These are phyloP conservation scores for Fusarium caatingaense DNA, from an alignment of 2,329 filamentous ascomycete species.

Conservation along the genomic window DNA sequence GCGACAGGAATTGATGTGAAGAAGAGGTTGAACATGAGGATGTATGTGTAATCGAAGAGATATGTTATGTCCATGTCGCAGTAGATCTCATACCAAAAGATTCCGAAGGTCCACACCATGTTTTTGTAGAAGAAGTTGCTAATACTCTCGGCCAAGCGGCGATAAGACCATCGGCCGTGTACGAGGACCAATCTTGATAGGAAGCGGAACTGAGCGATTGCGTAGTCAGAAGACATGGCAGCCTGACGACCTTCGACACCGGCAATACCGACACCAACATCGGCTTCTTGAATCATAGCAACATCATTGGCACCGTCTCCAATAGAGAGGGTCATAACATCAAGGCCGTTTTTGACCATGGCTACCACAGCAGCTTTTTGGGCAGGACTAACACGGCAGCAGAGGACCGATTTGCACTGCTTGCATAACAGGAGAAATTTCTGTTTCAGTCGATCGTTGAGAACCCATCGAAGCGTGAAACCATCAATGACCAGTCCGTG, in stretches of 20 bases:
- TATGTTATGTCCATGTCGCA: conserved; percentile 97
- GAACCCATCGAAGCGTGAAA: conserved; percentile 88
- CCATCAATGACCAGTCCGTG: conserved; percentile 96
- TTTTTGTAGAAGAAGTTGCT: conserved; percentile 99
- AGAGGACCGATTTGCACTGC: conserved; percentile 94
- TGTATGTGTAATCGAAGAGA: conserved; percentile 97
- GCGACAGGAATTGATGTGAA: conserved; percentile 97
- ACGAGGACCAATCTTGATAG: conserved; percentile 86
- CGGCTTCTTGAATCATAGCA: conserved; percentile 97
- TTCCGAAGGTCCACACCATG: conserved; percentile 94
- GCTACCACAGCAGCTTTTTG: conserved; percentile 97
- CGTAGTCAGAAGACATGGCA: conserved; percentile 96
- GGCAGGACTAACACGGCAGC: conserved; percentile 95
- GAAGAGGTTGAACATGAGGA: conserved; percentile 93
- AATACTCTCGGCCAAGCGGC: conserved; percentile 89
- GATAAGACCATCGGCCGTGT: conserved; percentile 96
- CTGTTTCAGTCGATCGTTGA: conserved; percentile 84
- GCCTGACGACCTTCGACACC: conserved; percentile 93
- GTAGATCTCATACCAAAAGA: conserved; percentile 98
- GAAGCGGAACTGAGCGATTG: conserved; percentile 93
- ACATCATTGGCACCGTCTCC: conserved; percentile 97
- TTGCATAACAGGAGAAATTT: conserved; percentile 97
- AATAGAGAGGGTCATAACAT: conserved; percentile 95
- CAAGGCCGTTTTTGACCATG: conserved; percentile 93
- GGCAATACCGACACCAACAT: conserved; percentile 96